phyloP scores from a whole-genome alignment of 2,329 filamentous ascomycete genomes.

The Ophiostoma triangulosporum region DNA sequence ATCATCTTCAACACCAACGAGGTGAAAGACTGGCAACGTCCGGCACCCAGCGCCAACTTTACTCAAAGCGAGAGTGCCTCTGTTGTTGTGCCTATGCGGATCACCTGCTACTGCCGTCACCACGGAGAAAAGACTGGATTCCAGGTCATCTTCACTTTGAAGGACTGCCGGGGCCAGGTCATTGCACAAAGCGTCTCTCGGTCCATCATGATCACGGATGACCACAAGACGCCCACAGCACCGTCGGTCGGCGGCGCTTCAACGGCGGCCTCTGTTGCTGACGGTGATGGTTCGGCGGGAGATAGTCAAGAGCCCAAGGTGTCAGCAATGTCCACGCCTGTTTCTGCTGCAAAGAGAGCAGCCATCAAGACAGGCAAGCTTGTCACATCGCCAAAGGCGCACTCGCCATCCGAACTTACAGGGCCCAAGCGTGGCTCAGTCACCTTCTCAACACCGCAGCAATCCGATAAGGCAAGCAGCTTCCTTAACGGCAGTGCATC shows the following conservation, averaged over 20 bases:
- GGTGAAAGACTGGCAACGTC: constrained; percentile 66
- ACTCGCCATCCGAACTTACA: not conserved
- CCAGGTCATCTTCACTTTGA: constrained; percentile 85
- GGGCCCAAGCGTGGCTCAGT: constrained; percentile 39
- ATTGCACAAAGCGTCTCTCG: constrained; percentile 75
- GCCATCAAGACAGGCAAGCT: not conserved
- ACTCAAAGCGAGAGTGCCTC: constrained; percentile 10
- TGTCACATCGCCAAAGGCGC: not conserved
- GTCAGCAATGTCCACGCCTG: not conserved
- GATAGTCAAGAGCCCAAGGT: not conserved
- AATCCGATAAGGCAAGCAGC: not conserved
- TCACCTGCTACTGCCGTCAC: constrained; percentile 93
- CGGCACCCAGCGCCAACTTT: constrained; percentile 26
- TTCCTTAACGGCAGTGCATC: not conserved
- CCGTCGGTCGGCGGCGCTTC: constrained; percentile 12
- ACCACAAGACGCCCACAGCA: constrained; percentile 65
- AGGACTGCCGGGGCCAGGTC: constrained; percentile 61
- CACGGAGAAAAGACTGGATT: constrained; percentile 91
- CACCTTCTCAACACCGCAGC: constrained; percentile 12
- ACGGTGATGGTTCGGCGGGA: not conserved
- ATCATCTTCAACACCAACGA: constrained; percentile 88
- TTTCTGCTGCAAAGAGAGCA: not conserved
- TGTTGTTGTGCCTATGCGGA: constrained; percentile 81
- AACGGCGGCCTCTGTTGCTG: constrained; percentile 5
- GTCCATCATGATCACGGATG: constrained; percentile 93